These are phyloP conservation scores for Fusarium guadeloupense DNA, from an alignment of 2,329 filamentous ascomycete species.

Conservation along the genomic window DNA sequence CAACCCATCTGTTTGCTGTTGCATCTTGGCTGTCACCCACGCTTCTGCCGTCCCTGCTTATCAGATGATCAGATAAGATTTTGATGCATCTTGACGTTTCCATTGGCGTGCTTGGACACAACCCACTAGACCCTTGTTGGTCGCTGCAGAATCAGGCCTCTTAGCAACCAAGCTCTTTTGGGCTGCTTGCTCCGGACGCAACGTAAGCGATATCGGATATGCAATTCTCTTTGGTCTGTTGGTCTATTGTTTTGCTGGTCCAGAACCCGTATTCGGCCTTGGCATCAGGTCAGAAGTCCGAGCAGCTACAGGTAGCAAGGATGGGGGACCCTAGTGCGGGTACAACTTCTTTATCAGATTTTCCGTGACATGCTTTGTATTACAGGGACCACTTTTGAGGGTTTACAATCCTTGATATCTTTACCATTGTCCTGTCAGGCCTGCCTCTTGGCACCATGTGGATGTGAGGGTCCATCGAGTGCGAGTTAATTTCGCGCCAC, in stretches of 20 bases:
- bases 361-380: not conserved
- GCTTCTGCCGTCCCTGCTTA: slow-evolving; percentile 10
- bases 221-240: not conserved
- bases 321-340: not conserved
- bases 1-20: not conserved
- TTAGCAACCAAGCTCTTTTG: not conserved
- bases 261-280: slow-evolving; percentile 12
- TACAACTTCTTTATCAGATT: not conserved
- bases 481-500: not conserved
- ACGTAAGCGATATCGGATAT: slow-evolving; percentile 22
- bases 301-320: not conserved
- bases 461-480: not conserved
- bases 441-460: not conserved
- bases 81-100: slow-evolving; percentile 18
- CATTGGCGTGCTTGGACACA: slow-evolving; percentile 5
- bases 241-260: not conserved
- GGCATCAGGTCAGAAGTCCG: slow-evolving; percentile 27
- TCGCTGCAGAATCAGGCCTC: not conserved
- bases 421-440: not conserved
- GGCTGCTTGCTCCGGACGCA: not conserved
- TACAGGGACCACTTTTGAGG: not conserved
- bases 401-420: not conserved
- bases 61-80: slow-evolving; percentile 45
- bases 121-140: not conserved
- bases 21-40: slow-evolving; percentile 2